Percentiles rank a stretch among this genome's conserved stretches.
Conservation (phyloP, 23 red algal genomes). For the Chondrus crispus region DNA sequence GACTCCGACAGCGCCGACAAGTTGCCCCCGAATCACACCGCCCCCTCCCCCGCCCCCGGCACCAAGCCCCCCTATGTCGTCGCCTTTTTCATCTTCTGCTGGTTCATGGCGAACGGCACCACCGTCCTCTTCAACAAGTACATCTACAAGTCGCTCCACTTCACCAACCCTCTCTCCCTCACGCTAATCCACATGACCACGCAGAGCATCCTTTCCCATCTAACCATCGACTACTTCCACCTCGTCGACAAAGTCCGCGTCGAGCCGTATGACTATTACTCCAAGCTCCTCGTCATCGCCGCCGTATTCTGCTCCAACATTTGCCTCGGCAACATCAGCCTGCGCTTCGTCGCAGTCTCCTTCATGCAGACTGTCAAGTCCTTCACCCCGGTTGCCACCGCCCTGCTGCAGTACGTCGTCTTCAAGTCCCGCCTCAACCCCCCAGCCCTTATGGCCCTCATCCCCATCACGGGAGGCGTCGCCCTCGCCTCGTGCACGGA, state of each 20-base stretch:
- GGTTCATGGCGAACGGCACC: constrained; percentile 76
- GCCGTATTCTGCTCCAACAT: constrained; percentile 79
- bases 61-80: constrained; percentile 47
- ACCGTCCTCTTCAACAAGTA: constrained; percentile 88
- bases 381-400: constrained; percentile 65
- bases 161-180: constrained; percentile 66
- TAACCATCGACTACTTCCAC: constrained; percentile 68
- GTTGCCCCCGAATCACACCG: not conserved
- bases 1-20: not conserved
- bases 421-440: constrained; percentile 61
- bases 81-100: constrained; percentile 58
- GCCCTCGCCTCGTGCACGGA: constrained; percentile 75
- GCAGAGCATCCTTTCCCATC: constrained; percentile 48
- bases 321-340: constrained; percentile 71
- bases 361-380: constrained; percentile 92
- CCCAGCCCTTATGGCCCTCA: constrained; percentile 72
- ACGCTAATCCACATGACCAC: constrained; percentile 79
- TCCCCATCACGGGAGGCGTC: constrained; percentile 83
- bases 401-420: constrained; percentile 66
- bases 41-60: not conserved
- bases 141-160: constrained; percentile 67
- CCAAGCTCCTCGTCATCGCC: constrained; percentile 70
- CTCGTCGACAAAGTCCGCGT: constrained; percentile 66
- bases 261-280: constrained; percentile 51
- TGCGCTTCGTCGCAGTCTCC: constrained; percentile 75